phyloP scores from a whole-genome alignment of 176 grass and related monocot genomes.

The Oryza meridionalis region DNA sequence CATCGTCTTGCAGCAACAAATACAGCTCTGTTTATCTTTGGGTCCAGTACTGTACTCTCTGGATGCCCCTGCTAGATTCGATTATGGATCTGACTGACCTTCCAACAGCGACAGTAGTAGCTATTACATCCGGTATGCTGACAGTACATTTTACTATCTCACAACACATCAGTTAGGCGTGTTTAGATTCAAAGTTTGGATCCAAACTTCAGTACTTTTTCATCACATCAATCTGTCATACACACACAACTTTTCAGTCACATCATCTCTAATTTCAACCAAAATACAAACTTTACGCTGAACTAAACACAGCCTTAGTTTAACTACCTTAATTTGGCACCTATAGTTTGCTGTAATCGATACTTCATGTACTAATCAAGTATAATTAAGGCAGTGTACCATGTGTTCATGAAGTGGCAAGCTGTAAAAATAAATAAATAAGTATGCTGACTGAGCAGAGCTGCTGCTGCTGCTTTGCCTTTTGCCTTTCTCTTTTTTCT shows the following conservation, averaged over 20 bases:
- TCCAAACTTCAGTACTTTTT: too few species aligned
- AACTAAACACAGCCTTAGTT: too few species aligned
- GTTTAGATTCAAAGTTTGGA: too few species aligned
- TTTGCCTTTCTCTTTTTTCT: constrained; percentile 33
- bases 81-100: neutral
- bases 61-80: neutral
- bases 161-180: neutral
- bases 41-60: neutral
- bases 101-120: too few species aligned
- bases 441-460: neutral
- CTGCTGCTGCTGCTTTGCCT: constrained; percentile 8
- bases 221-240: too few species aligned
- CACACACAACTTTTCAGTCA: too few species aligned
- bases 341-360: neutral
- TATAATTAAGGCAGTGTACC: neutral
- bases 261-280: too few species aligned
- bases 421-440: neutral
- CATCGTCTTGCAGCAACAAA: neutral
- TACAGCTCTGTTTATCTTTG: neutral
- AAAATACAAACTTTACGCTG: too few species aligned
- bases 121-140: neutral
- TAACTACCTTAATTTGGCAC: neutral
- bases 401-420: constrained; percentile 8
- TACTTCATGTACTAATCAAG: neutral
- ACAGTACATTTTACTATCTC: neutral